Evolutionary conservation across 2,329 filamentous ascomycete genomes (phyloP), one percentile per base, ranked within the genome.

Genomic region (Cercospora brassicicola): DNA sequence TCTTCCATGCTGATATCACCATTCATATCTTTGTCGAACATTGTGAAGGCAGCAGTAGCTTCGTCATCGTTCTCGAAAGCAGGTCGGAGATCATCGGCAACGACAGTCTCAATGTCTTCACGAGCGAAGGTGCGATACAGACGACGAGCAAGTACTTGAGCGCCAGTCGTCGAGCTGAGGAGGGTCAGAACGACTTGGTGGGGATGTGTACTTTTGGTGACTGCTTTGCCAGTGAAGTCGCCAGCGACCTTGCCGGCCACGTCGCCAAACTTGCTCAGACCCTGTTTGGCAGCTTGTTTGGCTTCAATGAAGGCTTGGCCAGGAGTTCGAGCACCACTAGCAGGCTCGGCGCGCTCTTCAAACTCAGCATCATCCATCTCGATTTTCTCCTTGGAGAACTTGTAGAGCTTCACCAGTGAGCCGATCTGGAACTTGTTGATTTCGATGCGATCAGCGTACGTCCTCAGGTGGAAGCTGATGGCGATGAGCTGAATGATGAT

Each of bases 11-110:
- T 96, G 60, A 97, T 96, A 76, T 98, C 94, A 3, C 94, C 94
- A 71, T 98, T 98, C 82, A 97, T 88, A 75, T 98, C 94, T 77
- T 95, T 96, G 81, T 98, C 94, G 73, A 97, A 97, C 84, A 97
- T 94, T 73, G 85, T 84, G 75, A 98, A 97, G 0, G 94, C 94
- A 2, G 91, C 91, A 64, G 95, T 91, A 0, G 93, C 92, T 77
- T 97, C 94, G 13, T 97, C 94, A 18, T 90, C 86, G 26, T 90
- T 91, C 9, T 90, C 86, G 74, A 97, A 97, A 0, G 92, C 93
- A 10, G 86, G 83, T 69, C 89, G 89, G 64, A 98, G 81, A 75
- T 97, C 94, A 8, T 93, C 92, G 0, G 90, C 85, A 20, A 88
- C 86, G 4, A 97, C 89, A 0, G 91, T 92, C 18, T 96, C 91